Base-by-base conservation (phyloP, 2,329 filamentous ascomycete species). In the Fusarium sp. region DNA sequence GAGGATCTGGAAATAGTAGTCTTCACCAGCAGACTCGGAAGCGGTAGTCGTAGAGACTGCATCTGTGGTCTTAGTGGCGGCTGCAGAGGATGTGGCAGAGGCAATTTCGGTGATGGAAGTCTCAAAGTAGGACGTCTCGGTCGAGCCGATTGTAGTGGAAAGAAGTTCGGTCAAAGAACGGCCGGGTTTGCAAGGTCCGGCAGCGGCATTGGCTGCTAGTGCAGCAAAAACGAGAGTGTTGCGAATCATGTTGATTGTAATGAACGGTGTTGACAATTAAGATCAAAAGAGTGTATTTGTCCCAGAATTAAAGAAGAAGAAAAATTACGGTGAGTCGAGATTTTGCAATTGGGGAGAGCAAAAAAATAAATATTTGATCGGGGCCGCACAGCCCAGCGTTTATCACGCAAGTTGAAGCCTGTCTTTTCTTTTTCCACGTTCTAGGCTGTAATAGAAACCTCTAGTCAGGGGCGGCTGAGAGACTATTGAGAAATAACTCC, bases 101-200 rank as follows among this genome's bases (percentile, higher is more conserved):
- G 28, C 10, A 13, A 10, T 1, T 13, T 31, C 28, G 10, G 28
- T 31, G 9, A 31, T 31, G 28, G 9, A 31, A 13, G 28, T 28
- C 26, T 28, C 26, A 28, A 28, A 31, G 36, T 20, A 42, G 10
- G 36, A 31, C 4, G 24, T 22, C 15, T 52, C 24, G 18, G 14
- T 42, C 1, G 10, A 43, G 2, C 7, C 18, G 14, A 43, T 43
- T 7, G 34, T 40, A 2, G 34, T 39, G 14, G 48, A 51, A 24
- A 9, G 36, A 22, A 52, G 36, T n/a, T 22, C 36, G 6, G 36
- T 31, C 15, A 34, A 38, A 50, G 33, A 51, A 9, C 15, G 14
- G 4, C 36, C 15, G 11, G 50, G 50, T 26, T 33, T 53, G 26
- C 50, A 53, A 18, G 50, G 50, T 43, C 50, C 50, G 15, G 50